phyloP scores from a whole-genome alignment of 2,329 filamentous ascomycete species.

The Exophiala mesophila region DNA sequence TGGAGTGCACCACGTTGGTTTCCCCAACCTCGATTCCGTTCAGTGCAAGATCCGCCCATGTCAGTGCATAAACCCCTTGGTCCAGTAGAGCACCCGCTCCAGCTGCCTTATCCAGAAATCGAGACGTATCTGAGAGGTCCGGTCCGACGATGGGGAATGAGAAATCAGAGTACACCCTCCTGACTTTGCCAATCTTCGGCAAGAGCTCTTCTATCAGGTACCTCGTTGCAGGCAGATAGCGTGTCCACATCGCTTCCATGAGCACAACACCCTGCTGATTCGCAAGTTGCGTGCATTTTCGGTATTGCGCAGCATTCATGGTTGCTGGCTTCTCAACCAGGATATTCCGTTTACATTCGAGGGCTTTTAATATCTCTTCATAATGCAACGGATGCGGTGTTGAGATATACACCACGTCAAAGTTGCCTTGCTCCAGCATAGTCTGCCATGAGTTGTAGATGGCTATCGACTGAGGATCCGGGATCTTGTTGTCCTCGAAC shows the following conservation, averaged over 20 bases:
- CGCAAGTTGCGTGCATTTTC: slow-evolving; percentile 11
- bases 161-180: slow-evolving; percentile 34
- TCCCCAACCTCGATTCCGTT: slow-evolving; percentile 45
- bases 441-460: slow-evolving; percentile 28
- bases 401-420: slow-evolving; percentile 31
- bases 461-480: slow-evolving; percentile 18
- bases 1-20: slow-evolving; percentile 24
- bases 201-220: slow-evolving; percentile 49
- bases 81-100: slow-evolving; percentile 79
- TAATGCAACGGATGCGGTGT: slow-evolving; percentile 30
- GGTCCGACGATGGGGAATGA: slow-evolving; percentile 27
- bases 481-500: slow-evolving; percentile 26
- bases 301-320: slow-evolving; percentile 27
- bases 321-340: slow-evolving; percentile 30
- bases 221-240: slow-evolving; percentile 28
- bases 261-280: slow-evolving; percentile 24
- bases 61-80: slow-evolving; percentile 79
- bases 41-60: slow-evolving; percentile 57
- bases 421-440: slow-evolving; percentile 28
- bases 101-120: slow-evolving; percentile 77
- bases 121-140: slow-evolving; percentile 42
- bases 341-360: slow-evolving; percentile 26
- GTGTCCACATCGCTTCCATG: slow-evolving; percentile 32
- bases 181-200: slow-evolving; percentile 57
- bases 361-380: slow-evolving; percentile 24